Percentiles rank a stretch among this genome's conserved stretches.
Conservation (phyloP, 176 grass and related monocot species). For the Sorghum bicolor region Sorghum_bicolor_NCBIv3 NC_012873.2:63761001-63761500, state of each 20-base stretch:
- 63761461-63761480: not conserved
- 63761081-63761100: not conserved
- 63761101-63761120: not conserved
- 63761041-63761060: not conserved
- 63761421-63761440: slow-evolving; percentile 18
- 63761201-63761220: not conserved
- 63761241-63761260: not conserved
- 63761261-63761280: slow-evolving; percentile 10
- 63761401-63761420: not conserved
- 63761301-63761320: not conserved
- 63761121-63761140: not conserved
- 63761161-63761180: slow-evolving; percentile 16
- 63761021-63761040: not conserved
- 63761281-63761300: not conserved
- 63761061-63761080: not conserved
- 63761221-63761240: not conserved
- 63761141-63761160: not conserved
- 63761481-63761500: slow-evolving; percentile 3
- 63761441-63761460: not conserved
- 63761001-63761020: not conserved
- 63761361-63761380: not conserved
- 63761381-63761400: not conserved
- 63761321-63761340: not conserved
- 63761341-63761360: slow-evolving; percentile 15
- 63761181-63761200: not conserved